Percentiles rank a stretch among this genome's conserved stretches.
Conservation (phyloP, 2,329 filamentous ascomycete species). For the Penicillium sp. region DNA sequence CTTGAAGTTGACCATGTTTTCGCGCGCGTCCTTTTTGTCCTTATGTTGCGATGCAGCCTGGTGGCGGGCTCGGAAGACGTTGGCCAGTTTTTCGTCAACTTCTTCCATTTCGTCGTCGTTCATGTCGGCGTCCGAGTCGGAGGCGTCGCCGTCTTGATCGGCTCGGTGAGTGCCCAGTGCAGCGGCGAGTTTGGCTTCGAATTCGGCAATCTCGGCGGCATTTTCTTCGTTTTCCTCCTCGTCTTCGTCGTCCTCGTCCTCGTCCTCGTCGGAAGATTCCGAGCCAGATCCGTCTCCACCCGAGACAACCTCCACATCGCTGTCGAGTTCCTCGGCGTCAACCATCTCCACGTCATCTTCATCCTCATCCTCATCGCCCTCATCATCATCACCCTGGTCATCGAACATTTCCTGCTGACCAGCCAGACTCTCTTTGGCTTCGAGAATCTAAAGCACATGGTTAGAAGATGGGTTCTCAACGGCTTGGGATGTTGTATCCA, state of each 20-base stretch:
- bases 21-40: constrained; percentile 79
- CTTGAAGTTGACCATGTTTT: constrained; percentile 90
- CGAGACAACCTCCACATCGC: constrained; percentile 38
- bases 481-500: neutral
- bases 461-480: constrained; percentile 22
- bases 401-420: constrained; percentile 85
- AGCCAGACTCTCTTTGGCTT: constrained; percentile 70
- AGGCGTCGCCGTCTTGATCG: constrained; percentile 52
- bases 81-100: constrained; percentile 73
- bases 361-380: constrained; percentile 12
- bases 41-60: constrained; percentile 68
- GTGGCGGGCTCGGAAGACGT: constrained; percentile 74
- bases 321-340: constrained; percentile 40
- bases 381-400: constrained; percentile 55
- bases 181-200: constrained; percentile 70
- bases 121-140: constrained; percentile 78
- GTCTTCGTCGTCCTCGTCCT: constrained; percentile 31
- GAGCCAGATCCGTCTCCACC: constrained; percentile 29
- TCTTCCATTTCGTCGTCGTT: constrained; percentile 93
- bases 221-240: constrained; percentile 42
- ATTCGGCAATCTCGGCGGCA: constrained; percentile 51
- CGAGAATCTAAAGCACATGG: constrained; percentile 58
- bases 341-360: constrained; percentile 47
- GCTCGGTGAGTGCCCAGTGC: constrained; percentile 65
- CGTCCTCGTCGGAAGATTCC: constrained; percentile 36